Percentiles rank a stretch among this genome's conserved stretches.
Evolutionary conservation across 345 rosid species (phyloP).

Genomic region (Clarkia xantiana): DNA sequence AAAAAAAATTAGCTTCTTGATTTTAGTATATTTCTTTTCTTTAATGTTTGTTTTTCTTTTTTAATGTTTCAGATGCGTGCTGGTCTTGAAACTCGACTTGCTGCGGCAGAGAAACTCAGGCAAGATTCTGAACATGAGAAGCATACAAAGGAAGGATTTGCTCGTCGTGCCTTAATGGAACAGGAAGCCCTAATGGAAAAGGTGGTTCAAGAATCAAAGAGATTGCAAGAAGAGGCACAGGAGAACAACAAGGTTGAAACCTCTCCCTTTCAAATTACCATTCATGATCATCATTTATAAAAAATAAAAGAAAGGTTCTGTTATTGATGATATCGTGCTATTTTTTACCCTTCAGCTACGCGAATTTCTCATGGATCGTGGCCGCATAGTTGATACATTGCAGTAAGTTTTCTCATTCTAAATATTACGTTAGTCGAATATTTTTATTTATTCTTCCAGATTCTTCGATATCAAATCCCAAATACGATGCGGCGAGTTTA

Average conservation of each 20-base stretch:
- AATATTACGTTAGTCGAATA: too few relatives aligned
- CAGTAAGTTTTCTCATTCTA: slow-evolving; percentile 45
- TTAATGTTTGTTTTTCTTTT: slow-evolving; percentile 2
- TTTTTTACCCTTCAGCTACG: slow-evolving; percentile 38
- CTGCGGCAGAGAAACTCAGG: slow-evolving; percentile 38
- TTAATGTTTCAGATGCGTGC: slow-evolving; percentile 52
- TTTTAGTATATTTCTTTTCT: not conserved
- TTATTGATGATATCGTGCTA: not conserved
- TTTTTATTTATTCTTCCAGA: too few relatives aligned
- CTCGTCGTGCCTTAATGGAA: slow-evolving; percentile 38
- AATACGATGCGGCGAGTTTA: too few relatives aligned
- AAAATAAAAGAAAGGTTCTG: not conserved
- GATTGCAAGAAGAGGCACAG: slow-evolving; percentile 53
- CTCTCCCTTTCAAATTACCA: not conserved
- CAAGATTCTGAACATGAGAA: slow-evolving; percentile 50
- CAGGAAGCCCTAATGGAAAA: slow-evolving; percentile 61
- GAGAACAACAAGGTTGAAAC: slow-evolving; percentile 60
- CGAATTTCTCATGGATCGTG: slow-evolving; percentile 73
- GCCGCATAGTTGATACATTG: slow-evolving; percentile 50
- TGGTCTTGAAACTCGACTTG: slow-evolving; percentile 40
- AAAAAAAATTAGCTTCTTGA: too few relatives aligned
- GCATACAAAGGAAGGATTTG: slow-evolving; percentile 44
- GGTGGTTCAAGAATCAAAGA: slow-evolving; percentile 67
- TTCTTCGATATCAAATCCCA: too few relatives aligned
- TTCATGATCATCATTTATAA: not conserved